Evolutionary conservation across 129 eudicot genomes (phyloP).

Genomic region (Helichrysum umbraculigerum): DNA sequence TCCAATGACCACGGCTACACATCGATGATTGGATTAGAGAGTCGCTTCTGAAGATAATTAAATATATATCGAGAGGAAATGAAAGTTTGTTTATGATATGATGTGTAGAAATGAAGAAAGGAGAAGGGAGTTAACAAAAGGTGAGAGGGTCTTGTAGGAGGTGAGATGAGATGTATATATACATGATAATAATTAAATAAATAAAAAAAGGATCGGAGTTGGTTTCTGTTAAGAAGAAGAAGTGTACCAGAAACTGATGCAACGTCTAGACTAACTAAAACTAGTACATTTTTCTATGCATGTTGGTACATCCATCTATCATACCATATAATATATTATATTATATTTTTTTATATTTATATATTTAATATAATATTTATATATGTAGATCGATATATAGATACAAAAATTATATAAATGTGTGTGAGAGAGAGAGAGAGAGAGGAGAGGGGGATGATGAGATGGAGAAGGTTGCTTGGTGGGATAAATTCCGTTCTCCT

Average conservation of each 20-base stretch:
- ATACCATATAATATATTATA: not conserved
- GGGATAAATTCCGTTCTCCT: slow-evolving; percentile 80
- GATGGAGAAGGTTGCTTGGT: slow-evolving; percentile 59
- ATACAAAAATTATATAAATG: not conserved
- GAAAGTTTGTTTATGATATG: not conserved
- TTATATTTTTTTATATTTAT: not conserved
- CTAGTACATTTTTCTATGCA: slow-evolving; percentile 19
- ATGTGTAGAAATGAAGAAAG: slow-evolving; percentile 1
- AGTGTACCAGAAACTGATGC: slow-evolving; percentile 74
- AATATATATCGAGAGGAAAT: not conserved
- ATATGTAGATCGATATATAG: too few species aligned
- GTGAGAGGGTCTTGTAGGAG: slow-evolving; percentile 22
- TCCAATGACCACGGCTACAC: slow-evolving; percentile 95
- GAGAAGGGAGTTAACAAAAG: slow-evolving; percentile 19
- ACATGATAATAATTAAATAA: not conserved
- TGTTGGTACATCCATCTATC: slow-evolving; percentile 26
- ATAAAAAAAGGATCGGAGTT: slow-evolving; percentile 6
- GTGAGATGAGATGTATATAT: slow-evolving; percentile 1
- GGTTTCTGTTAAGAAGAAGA: slow-evolving; percentile 60
- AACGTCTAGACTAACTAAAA: slow-evolving; percentile 76
- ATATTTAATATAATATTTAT: not conserved
- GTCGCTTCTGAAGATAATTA: not conserved
- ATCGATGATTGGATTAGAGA: slow-evolving; percentile 2
- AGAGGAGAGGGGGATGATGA: slow-evolving; percentile 6
- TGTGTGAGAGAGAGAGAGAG: not conserved